A percentile compares a stretch with the other conserved stretches of the same genome.
Evolutionary conservation across 2,329 filamentous ascomycete genomes (phyloP).

Genomic region (Colletotrichum orbiculare): DNA sequence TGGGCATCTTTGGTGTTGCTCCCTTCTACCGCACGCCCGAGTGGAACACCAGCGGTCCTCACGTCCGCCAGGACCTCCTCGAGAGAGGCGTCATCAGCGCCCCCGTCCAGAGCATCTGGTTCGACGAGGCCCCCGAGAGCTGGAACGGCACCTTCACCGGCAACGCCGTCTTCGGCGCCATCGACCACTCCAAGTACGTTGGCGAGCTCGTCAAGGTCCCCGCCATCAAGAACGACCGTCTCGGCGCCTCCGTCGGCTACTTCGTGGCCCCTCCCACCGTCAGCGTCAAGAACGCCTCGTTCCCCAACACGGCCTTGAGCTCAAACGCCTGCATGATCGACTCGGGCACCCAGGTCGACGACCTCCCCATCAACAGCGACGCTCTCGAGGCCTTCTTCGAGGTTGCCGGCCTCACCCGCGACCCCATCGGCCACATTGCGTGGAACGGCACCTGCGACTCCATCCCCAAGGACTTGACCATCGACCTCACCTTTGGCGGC

Average conservation of each 20-base stretch:
- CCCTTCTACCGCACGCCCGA: slow-evolving; percentile 28
- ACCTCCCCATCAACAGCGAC: slow-evolving; percentile 8
- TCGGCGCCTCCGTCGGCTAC: slow-evolving; percentile 23
- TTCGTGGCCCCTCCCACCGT: slow-evolving; percentile 23
- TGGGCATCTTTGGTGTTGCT: slow-evolving; percentile 21
- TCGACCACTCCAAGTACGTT: slow-evolving; percentile 22
- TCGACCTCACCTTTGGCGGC: slow-evolving; percentile 30
- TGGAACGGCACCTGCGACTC: slow-evolving; percentile 27
- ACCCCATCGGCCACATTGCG: slow-evolving; percentile 12
- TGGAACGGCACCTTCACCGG: slow-evolving; percentile 31
- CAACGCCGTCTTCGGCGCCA: slow-evolving; percentile 28
- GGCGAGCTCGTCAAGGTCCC: slow-evolving; percentile 23
- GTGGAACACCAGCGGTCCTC: slow-evolving; percentile 30
- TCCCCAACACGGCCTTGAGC: slow-evolving; percentile 12
- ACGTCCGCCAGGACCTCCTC: slow-evolving; percentile 28
- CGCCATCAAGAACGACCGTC: slow-evolving; percentile 20
- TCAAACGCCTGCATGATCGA: slow-evolving; percentile 11
- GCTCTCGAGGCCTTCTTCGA: background rate
- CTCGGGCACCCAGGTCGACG: slow-evolving; percentile 22
- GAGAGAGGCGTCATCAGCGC: slow-evolving; percentile 24
- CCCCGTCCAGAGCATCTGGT: slow-evolving; percentile 33
- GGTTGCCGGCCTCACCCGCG: slow-evolving; percentile 9
- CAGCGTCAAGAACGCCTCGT: slow-evolving; percentile 19
- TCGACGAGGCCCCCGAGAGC: slow-evolving; percentile 21
- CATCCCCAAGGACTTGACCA: slow-evolving; percentile 11